A percentile compares a stretch with the other conserved stretches of the same genome.
These are phyloP conservation scores for Xylariaceae sp. DNA, from an alignment of 2,329 filamentous ascomycete genomes.

Conservation along the genomic window DNA sequence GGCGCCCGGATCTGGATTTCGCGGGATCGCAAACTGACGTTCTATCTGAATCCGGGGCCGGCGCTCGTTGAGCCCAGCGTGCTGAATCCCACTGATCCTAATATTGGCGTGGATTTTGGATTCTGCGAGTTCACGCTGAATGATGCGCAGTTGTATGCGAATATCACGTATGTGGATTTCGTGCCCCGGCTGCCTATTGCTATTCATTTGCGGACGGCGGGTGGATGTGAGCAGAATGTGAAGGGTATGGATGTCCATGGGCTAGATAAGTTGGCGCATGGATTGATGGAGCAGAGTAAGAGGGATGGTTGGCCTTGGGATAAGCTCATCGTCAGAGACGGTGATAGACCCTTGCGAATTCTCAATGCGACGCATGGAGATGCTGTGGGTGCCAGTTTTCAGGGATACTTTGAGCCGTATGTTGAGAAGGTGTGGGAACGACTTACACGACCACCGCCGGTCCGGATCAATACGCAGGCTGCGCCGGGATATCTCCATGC, in stretches of 20 bases:
- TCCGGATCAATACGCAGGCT: slow-evolving; percentile 60
- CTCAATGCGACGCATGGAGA: slow-evolving; percentile 42
- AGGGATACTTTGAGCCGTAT: slow-evolving; percentile 40
- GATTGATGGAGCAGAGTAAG: slow-evolving; percentile 49
- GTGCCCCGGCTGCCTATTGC: slow-evolving; percentile 50
- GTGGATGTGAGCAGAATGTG: slow-evolving; percentile 45
- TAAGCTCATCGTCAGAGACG: slow-evolving; percentile 42
- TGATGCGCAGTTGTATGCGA: slow-evolving; percentile 51
- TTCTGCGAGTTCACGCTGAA: slow-evolving; percentile 61
- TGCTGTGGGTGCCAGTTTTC: slow-evolving; percentile 41
- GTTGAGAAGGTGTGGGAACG: slow-evolving; percentile 41
- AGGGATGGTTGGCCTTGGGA: slow-evolving; percentile 58
- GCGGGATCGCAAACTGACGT: slow-evolving; percentile 49
- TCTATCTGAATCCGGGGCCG: slow-evolving; percentile 60
- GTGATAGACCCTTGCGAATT: slow-evolving; percentile 35
- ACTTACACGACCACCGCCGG: slow-evolving; percentile 34
- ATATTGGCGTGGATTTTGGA: slow-evolving; percentile 47
- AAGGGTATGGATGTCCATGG: slow-evolving; percentile 54
- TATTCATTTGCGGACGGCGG: slow-evolving; percentile 41
- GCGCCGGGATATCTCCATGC: slow-evolving; percentile 47
- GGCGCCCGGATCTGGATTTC: slow-evolving; percentile 62
- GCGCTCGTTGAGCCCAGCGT: slow-evolving; percentile 63
- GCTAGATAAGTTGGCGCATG: slow-evolving; percentile 49
- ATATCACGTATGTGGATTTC: slow-evolving; percentile 65
- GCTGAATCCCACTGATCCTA: slow-evolving; percentile 55